Base-by-base conservation (phyloP, 495 filamentous ascomycete species). In the Talaromyces proteolyticus region DNA sequence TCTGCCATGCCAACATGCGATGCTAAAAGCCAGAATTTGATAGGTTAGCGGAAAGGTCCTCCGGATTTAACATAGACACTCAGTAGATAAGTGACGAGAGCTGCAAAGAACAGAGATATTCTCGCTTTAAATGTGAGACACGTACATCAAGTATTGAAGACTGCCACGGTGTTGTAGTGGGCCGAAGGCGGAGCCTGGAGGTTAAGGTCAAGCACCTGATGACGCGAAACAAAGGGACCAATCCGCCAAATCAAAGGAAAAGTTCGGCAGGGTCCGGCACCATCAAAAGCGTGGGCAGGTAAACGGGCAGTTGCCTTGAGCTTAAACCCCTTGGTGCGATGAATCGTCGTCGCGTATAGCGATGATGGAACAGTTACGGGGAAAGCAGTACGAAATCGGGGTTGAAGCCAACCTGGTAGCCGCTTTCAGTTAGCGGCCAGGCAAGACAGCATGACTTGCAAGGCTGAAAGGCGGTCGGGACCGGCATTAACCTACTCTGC, bases 1-100 rank as follows among this genome's bases (percentile, higher is more conserved):
- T 87, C 83, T 86, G 84, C 84, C 84, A 87, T 87, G 86, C 86
- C 84, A 87, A 84, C 75, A 66, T 74, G 72, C 67, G 78, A 69
- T 64, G 37, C 47, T 49, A 41, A 40, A 41, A 26, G 40, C 11
- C 21, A 21, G 34, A 39, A 17, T 39, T 20, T 26, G 34, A 17
- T 22, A 39, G 19, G n/a, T 2, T 21, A 24, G 21, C 21, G 22
- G 22, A 46, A 10, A 19, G 25, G 14, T 8, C 18, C 44, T 14
- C 29, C n/a, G 22, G 37, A 20, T n/a, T 20, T 39, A 34, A 37
- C n/a, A 36, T n/a, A n/a, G n/a, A n/a, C n/a, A n/a, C n/a, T n/a
- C 4, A 3, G 2, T 12, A 49, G 38, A 17, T 17, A 41, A 26
- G 14, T 16, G 5, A 6, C 20, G 38, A 49, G 5, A 22, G 38